Percentiles rank a stretch among this genome's conserved stretches.
Evolutionary conservation across 2,329 filamentous ascomycete species (phyloP).

Genomic region (Dryadomyces quercus-mongolicae): DNA sequence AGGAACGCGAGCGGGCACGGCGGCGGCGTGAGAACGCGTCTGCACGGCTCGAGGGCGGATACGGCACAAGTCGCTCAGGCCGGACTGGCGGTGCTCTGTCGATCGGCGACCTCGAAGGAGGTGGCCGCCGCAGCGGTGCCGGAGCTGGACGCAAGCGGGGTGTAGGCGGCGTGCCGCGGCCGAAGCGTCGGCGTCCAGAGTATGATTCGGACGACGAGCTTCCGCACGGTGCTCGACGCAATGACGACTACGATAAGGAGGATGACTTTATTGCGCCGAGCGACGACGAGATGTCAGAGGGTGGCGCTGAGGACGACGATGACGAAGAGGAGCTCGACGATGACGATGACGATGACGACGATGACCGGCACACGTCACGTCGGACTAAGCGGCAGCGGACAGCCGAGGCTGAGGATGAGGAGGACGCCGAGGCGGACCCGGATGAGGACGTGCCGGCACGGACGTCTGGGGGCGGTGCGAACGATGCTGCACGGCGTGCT

Average conservation of each 20-base stretch:
- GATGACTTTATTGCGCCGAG: constrained; percentile 69
- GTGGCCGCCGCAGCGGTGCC: constrained; percentile 15
- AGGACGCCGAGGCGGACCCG: constrained; percentile 40
- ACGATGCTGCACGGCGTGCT: constrained; percentile 32
- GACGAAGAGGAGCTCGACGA: constrained; percentile 50
- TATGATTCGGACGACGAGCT: constrained; percentile 70
- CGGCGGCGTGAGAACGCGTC: constrained; percentile 56
- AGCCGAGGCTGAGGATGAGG: constrained; percentile 34
- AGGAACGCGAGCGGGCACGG: constrained; percentile 56
- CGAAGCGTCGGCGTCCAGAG: constrained; percentile 45
- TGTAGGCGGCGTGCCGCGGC: constrained; percentile 31
- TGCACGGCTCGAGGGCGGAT: constrained; percentile 46
- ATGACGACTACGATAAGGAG: constrained; percentile 68
- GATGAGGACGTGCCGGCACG: constrained; percentile 40
- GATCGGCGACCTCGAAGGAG: constrained; percentile 57
- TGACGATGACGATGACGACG: constrained; percentile 32
- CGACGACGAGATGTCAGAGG: constrained; percentile 54
- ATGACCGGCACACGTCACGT: constrained; percentile 11
- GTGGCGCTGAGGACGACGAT: constrained; percentile 46
- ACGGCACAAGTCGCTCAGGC: constrained; percentile 16
- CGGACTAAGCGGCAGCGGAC: constrained; percentile 39
- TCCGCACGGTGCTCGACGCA: constrained; percentile 44
- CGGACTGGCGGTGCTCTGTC: constrained; percentile 43
- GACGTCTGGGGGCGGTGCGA: constrained; percentile 42
- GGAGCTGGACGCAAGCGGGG: constrained; percentile 41